These are phyloP conservation scores for Ashbya aceris DNA, from an alignment of 1,139 yeast species.

Conservation along the genomic window DNA sequence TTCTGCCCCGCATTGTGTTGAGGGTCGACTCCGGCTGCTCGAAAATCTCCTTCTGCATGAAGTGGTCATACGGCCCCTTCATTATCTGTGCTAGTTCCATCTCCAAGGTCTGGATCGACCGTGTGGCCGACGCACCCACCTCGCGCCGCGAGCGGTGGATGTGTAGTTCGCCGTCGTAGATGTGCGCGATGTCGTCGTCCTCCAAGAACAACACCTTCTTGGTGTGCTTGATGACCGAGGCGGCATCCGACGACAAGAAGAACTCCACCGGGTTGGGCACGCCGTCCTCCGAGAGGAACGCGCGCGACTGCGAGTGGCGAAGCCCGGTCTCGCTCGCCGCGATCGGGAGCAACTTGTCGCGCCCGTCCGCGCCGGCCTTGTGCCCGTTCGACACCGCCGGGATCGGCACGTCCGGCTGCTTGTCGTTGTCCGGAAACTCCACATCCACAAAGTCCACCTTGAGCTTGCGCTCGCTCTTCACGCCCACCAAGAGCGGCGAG, in stretches of 20 bases:
- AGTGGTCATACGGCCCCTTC: constrained; percentile 95
- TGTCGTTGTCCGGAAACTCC: constrained; percentile 69
- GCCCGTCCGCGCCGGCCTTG: constrained; percentile 25
- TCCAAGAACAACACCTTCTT: constrained; percentile 92
- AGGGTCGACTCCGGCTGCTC: constrained; percentile 98
- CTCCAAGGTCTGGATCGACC: constrained; percentile 94
- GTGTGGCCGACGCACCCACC: constrained; percentile 83
- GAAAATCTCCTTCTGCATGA: constrained; percentile 97
- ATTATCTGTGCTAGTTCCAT: constrained; percentile 95
- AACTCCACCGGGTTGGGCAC: constrained; percentile 92
- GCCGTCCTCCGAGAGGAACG: constrained; percentile 85
- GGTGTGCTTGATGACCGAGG: constrained; percentile 96
- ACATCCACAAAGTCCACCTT: constrained; percentile 98
- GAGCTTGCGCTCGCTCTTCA: constrained; percentile 86
- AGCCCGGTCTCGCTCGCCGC: constrained; percentile 41
- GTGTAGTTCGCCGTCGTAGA: constrained; percentile 95
- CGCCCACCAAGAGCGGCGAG: constrained; percentile 94
- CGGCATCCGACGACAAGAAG: constrained; percentile 93
- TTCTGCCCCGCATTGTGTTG: constrained; percentile 99
- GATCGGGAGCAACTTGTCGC: constrained; percentile 33
- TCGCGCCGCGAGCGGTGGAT: constrained; percentile 92
- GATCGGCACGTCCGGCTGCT: constrained; percentile 31
- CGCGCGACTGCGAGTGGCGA: constrained; percentile 88
- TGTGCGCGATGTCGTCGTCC: constrained; percentile 98
- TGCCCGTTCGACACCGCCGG: constrained; percentile 10